Base-by-base conservation (phyloP, 257 asterid genomes). In the Mentha longifolia region DNA sequence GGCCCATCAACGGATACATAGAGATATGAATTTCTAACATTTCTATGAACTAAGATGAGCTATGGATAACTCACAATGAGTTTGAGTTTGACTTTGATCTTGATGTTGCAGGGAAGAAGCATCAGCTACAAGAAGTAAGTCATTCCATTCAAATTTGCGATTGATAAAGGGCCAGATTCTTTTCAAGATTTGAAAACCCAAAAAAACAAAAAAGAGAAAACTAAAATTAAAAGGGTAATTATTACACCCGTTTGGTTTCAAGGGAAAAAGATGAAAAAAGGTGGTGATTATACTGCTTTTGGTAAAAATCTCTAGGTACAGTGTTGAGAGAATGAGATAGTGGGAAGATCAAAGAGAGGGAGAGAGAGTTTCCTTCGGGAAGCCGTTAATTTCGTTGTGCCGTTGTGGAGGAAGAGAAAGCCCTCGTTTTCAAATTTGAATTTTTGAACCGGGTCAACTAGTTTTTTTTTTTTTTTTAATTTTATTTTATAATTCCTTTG, bases 41-140 rank as follows among this genome's bases (percentile, higher is more conserved):
- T 55, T 59, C 37, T 47, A 56, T 6, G 30, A 61, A 37, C 35
- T 35, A 16, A 73, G 70, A 65, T 43, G 74, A 72, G 77, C 31
- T 60, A 13, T 61, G 67, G 77, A 37, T 20, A 57, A 61, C 84
- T 71, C 78, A 89, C 89, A 19, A 59, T 52, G 83, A 56, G 74
- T 65, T 80, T 52, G 83, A 56, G 74, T 65, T 80, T 71, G 83
- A 71, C 63, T 71, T 75, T 66, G 86, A 84, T 72, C 75, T 61
- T 74, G 85, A 22, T 67, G 73, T 67, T 74, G 81, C 56, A 80
- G 90, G 57, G 75, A 72, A 69, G 86, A 83, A 83, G 70, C 92
- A 61, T 87, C 95, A 16, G 97, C 87, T 72, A 87, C 74, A 73
- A 84, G 92, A 83, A 91, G 89, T 71, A 95, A 95, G 84, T 86